Percentiles rank a stretch among this genome's conserved stretches.
Evolutionary conservation across 148 eudicot genomes (phyloP).

Genomic region (Cornus controversa): DNA sequence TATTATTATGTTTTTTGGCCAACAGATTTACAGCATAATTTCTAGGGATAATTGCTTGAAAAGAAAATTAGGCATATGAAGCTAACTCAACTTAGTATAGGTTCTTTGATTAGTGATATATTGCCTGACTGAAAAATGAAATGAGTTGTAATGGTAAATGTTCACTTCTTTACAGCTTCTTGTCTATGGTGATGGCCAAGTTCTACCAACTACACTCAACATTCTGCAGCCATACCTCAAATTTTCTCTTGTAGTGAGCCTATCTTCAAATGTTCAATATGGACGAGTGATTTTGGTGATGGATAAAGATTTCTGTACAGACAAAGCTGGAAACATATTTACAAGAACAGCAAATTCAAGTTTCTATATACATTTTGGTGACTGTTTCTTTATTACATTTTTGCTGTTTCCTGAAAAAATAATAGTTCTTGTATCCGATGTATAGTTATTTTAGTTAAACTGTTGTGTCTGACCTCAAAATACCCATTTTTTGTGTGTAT

Average conservation of each 20-base stretch:
- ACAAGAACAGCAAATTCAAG: slow-evolving; percentile 64
- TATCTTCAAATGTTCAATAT: slow-evolving; percentile 48
- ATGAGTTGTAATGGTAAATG: slow-evolving; percentile 4
- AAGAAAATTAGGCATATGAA: too few species aligned
- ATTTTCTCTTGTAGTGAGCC: slow-evolving; percentile 52
- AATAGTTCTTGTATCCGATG: slow-evolving; percentile 2
- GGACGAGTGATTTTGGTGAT: slow-evolving; percentile 74
- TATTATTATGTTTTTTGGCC: too few species aligned
- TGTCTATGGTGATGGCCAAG: slow-evolving; percentile 81
- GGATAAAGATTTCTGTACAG: slow-evolving; percentile 79
- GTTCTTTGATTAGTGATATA: too few species aligned
- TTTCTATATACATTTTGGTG: slow-evolving; percentile 72
- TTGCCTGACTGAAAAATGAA: not conserved
- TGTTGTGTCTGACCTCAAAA: not conserved
- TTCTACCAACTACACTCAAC: slow-evolving; percentile 64
- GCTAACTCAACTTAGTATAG: not conserved
- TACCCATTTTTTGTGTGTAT: not conserved
- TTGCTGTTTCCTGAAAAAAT: not conserved
- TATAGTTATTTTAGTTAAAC: not conserved
- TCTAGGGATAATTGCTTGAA: too few species aligned
- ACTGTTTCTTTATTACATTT: slow-evolving; percentile 8
- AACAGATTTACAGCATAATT: too few species aligned
- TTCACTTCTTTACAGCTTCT: slow-evolving; percentile 57
- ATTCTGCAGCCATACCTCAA: slow-evolving; percentile 60
- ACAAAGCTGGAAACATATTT: slow-evolving; percentile 79